A percentile compares a stretch with the other conserved stretches of the same genome.
phyloP scores from a whole-genome alignment of 768 basidiomycete species.

The Boletellus emodensis region DNA sequence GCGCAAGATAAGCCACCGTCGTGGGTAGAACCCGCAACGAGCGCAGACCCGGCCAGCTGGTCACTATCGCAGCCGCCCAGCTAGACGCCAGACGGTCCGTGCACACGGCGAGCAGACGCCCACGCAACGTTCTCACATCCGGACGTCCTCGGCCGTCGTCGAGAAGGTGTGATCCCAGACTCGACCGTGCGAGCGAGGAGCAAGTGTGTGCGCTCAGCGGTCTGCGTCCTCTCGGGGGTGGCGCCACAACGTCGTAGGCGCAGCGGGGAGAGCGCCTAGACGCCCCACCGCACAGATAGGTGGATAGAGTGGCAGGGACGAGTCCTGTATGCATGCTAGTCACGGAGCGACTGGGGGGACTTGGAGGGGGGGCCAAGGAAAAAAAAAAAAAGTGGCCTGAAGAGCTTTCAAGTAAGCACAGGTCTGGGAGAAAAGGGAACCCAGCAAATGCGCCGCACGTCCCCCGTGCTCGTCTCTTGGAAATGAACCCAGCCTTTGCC shows the following conservation, averaged over 20 bases:
- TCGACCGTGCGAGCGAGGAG: neutral
- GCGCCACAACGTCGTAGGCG: neutral
- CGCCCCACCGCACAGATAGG: neutral
- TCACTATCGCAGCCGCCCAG: neutral
- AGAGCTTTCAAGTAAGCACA: neutral
- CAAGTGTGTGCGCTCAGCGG: neutral
- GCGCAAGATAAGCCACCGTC: neutral
- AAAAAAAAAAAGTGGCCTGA: neutral
- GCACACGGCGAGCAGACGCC: neutral
- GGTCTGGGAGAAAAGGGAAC: neutral
- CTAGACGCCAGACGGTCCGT: neutral
- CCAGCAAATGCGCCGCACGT: neutral
- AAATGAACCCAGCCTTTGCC: neutral
- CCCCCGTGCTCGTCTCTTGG: neutral
- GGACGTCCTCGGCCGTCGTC: neutral
- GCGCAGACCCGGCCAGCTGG: neutral
- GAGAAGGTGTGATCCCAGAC: neutral
- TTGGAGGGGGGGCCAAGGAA: neutral
- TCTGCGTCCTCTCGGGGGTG: neutral
- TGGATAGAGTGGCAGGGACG: neutral
- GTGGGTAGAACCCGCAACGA: neutral
- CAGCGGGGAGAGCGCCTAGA: neutral
- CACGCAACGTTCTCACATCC: neutral
- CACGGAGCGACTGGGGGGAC: neutral
- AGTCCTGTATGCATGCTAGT: neutral